phyloP scores from a whole-genome alignment of 2,329 filamentous ascomycete genomes.

The Tolypocladium tropicale region DNA sequence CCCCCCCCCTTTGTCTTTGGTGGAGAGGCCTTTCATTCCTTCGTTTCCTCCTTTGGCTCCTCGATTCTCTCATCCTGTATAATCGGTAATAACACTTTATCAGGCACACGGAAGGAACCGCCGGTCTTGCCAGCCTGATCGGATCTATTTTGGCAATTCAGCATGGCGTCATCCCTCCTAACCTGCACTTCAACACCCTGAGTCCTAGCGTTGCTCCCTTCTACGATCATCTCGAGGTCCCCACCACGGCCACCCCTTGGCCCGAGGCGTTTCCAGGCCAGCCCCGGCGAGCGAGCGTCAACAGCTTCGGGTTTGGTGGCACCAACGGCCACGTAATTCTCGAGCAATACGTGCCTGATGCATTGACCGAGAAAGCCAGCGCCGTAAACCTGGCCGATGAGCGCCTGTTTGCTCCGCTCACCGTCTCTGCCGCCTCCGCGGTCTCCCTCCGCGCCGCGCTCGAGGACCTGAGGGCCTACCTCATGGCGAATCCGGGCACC shows the following conservation, averaged over 20 bases:
- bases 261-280: slow-evolving; percentile 23
- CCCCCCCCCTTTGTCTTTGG: too few relatives aligned
- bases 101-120: slow-evolving; percentile 15
- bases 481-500: too few relatives aligned
- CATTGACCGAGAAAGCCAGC: too few relatives aligned
- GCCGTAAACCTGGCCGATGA: too few relatives aligned
- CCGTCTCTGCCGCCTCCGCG: too few relatives aligned
- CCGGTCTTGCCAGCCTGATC: not conserved
- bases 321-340: slow-evolving; percentile 33
- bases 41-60: too few relatives aligned
- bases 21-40: too few relatives aligned
- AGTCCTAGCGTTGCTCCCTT: not conserved
- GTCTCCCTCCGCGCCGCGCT: too few relatives aligned
- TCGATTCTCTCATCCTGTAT: too few relatives aligned
- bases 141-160: not conserved
- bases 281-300: slow-evolving; percentile 12
- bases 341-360: too few relatives aligned
- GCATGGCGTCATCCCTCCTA: not conserved
- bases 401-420: too few relatives aligned
- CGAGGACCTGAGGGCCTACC: too few relatives aligned
- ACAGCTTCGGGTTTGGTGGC: slow-evolving; percentile 31
- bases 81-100: not conserved
- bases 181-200: not conserved
- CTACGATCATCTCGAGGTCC: not conserved
- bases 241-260: not conserved